Evolutionary conservation across 805 yeast genomes (phyloP).

Genomic region (Kodamaea hsintzibuensis): DNA sequence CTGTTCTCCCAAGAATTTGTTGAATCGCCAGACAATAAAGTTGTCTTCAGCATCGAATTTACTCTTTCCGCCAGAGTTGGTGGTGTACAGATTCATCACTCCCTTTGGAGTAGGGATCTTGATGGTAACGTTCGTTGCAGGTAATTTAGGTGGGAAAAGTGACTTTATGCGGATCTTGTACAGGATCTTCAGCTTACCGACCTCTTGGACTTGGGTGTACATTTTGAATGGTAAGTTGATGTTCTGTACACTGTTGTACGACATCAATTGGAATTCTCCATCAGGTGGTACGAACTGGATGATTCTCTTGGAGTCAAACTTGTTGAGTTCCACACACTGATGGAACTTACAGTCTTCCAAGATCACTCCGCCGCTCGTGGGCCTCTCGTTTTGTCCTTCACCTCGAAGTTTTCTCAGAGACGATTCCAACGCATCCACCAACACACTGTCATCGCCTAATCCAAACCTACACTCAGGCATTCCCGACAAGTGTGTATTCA

Average conservation of each 20-base stretch:
- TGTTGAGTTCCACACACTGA: conserved; percentile 76
- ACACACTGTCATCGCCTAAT: conserved; percentile 52
- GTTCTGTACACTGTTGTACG: conserved; percentile 51
- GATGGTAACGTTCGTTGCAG: conserved; percentile 64
- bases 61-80: conserved; percentile 62
- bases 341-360: conserved; percentile 83
- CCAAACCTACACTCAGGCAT: conserved; percentile 85
- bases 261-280: conserved; percentile 82
- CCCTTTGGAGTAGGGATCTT: conserved; percentile 66
- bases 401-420: background rate
- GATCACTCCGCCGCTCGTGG: conserved; percentile 42
- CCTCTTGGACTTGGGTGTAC: conserved; percentile 50
- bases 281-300: conserved; percentile 85
- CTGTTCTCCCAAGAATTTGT: conserved; percentile 64
- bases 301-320: conserved; percentile 62
- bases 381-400: conserved; percentile 16
- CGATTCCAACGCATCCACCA: conserved; percentile 15
- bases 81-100: conserved; percentile 24
- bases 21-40: conserved; percentile 67
- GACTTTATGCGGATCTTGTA: conserved; percentile 65
- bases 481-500: conserved; percentile 75
- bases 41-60: conserved; percentile 68
- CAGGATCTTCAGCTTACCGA: conserved; percentile 48
- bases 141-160: conserved; percentile 53
- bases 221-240: conserved; percentile 71